Base-by-base conservation (phyloP, 2,329 filamentous ascomycete genomes). In the Teratosphaeria zuluensis region DNA sequence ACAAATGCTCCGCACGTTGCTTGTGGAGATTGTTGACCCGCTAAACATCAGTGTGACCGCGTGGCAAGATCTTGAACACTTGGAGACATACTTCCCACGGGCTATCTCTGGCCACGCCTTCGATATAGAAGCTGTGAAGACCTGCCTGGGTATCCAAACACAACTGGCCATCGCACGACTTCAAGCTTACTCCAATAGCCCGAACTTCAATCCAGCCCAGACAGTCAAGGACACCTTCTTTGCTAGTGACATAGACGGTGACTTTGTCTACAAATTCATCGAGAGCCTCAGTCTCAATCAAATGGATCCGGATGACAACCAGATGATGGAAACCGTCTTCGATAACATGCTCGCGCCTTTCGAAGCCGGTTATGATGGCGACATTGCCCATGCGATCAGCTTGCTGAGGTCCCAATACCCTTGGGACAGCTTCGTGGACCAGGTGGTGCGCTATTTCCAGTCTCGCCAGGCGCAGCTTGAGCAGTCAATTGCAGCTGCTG, bases 381-480 rank as follows among this genome's bases (percentile, higher is more conserved):
- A 55, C 21, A 2, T 35, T 12, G 31, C 14, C 33, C 28, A 28
- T 21, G 35, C 33, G 4, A 16, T 55, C 24, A 46, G 14, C 24
- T 42, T 53, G 7, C 62, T 86, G 4, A 73, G 75, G 38, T 66
- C 69, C 1, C 62, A 66, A 1, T 86, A 78, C 65, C 73, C 76
- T 2, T 85, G 81, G 81, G 64, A 73, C 0, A 64, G 69, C 2
- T 81, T 84, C 56, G 66, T 80, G 5, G 62, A 76, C 0, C 68
- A 74, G 8, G 67, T 63, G 3, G 24, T 69, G 14, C 48, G 56
- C 16, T 72, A 69, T 57, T 65, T 60, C 55, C 59, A 63, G 1
- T 31, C 55, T 11, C 68, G 69, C 38, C 58, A 61, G 54, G 33
- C 52, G 9, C 78, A 84, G 59, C 74, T 85, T 51, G 68, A 74